phyloP scores from a whole-genome alignment of 257 asterid species.

The Leonotis leonurus region DNA sequence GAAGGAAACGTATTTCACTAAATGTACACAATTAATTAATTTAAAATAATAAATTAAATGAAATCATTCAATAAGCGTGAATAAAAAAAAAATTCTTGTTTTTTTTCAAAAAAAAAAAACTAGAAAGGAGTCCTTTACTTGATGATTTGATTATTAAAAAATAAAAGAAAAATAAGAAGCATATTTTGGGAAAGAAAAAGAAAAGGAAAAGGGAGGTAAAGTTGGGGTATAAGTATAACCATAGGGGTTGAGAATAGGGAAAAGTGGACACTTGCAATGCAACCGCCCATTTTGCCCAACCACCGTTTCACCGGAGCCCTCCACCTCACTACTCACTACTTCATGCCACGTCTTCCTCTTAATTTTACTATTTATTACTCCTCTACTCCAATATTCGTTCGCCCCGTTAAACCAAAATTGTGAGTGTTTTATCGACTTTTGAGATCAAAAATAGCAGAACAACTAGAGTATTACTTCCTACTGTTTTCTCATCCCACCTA shows the following conservation, averaged over 20 bases:
- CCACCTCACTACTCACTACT: slow-evolving; percentile 3
- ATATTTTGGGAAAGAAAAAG: background rate
- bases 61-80: too few relatives aligned
- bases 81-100: too few relatives aligned
- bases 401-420: too few relatives aligned
- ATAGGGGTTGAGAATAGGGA: slow-evolving; percentile 21
- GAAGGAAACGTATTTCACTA: too few relatives aligned
- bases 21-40: too few relatives aligned
- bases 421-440: too few relatives aligned
- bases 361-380: background rate
- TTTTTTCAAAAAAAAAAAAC: background rate
- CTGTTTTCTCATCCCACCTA: too few relatives aligned
- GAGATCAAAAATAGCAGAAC: too few relatives aligned
- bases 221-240: too few relatives aligned
- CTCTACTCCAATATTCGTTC: too few relatives aligned
- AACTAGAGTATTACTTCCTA: too few relatives aligned
- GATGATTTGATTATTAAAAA: background rate
- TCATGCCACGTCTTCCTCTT: slow-evolving; percentile 25
- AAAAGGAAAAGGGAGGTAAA: background rate
- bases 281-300: slow-evolving; percentile 13
- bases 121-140: background rate
- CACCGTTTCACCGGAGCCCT: slow-evolving; percentile 24
- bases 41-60: too few relatives aligned
- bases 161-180: background rate
- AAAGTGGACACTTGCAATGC: slow-evolving; percentile 13